Evolutionary conservation across 176 grass and related monocot species (phyloP), one percentile per base, ranked within the genome.

Genomic region (Miscanthus lutarioriparius): DNA sequence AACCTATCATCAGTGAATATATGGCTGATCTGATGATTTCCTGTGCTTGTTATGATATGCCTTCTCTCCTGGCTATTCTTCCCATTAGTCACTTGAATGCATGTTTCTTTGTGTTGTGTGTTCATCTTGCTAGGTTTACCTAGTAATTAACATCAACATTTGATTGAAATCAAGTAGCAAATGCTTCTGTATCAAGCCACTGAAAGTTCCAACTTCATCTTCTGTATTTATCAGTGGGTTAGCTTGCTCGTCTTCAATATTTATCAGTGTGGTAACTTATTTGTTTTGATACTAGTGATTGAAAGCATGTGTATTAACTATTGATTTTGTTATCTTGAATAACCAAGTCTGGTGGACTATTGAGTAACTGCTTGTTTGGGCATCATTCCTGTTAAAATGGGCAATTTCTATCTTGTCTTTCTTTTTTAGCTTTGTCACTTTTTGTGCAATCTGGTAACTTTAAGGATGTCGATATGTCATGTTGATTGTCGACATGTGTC

Each of bases 1-100:
- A 70, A 67, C 43, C 39, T 66, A 48, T 62, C 62, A 35, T 82
- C 82, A 4, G 27, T 90, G 84, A 74, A 86, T 90, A 83, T 83
- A 83, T 74, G 67, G 26, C 77, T 86, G 74, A 79, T 78, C 74
- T 83, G 68, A 74, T 59, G 28, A 25, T 79, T 83, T 67, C 74
- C 23, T 83, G 12, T 79, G 47, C 20, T 78, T 82, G 33, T 25
- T 27, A 38, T 78, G 74, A 86, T 83, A 79, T 30, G 28, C 66
- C 39, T 67, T 86, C 71, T 40, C 20, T 51, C 63, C 15, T 39
- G 7, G 17, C 44, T 72, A 56, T 72, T 64, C 69, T 64, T 76
- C 17, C 53, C 49, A 4, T 75, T 90, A 75, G n/a, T 62, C 44
- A 64, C 28, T 39, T 78, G 7, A 62, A 51, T 36, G 10, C 2